Conservation (phyloP, 768 basidiomycete genomes). For the Calocybe cyanea region DNA sequence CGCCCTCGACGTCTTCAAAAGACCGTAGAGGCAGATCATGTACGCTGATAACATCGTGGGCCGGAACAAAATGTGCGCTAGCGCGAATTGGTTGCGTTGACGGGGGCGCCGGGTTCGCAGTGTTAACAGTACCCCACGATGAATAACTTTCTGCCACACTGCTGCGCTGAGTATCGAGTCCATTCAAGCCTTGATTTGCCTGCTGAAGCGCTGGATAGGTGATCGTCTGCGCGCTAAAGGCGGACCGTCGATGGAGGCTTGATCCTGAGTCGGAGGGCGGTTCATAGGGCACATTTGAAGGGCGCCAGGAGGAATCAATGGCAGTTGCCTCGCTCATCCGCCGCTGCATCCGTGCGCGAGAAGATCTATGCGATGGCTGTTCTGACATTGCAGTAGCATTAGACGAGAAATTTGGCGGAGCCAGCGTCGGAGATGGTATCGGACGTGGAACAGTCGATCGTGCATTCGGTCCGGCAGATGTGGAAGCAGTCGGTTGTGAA, state of each 20-base stretch:
- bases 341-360: slow-evolving; percentile 2
- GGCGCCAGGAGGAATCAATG: neutral
- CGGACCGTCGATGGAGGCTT: slow-evolving; percentile 4
- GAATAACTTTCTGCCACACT: neutral
- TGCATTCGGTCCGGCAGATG: neutral
- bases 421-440: too few relatives aligned
- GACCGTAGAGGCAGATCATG: slow-evolving; percentile 7
- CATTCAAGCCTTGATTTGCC: neutral
- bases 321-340: slow-evolving; percentile 2
- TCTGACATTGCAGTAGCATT: neutral
- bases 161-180: neutral
- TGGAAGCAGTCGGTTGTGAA: neutral
- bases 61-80: slow-evolving; percentile 6
- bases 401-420: neutral
- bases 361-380: neutral
- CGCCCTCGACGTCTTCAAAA: slow-evolving; percentile 5
- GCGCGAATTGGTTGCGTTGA: neutral
- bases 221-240: neutral
- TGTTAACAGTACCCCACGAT: slow-evolving; percentile 16
- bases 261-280: neutral
- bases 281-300: neutral
- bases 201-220: neutral
- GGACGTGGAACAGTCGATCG: neutral
- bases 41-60: slow-evolving; percentile 5
- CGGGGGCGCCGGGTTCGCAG: neutral